phyloP scores from a whole-genome alignment of 257 asterid species.

The Echium plantagineum region DNA sequence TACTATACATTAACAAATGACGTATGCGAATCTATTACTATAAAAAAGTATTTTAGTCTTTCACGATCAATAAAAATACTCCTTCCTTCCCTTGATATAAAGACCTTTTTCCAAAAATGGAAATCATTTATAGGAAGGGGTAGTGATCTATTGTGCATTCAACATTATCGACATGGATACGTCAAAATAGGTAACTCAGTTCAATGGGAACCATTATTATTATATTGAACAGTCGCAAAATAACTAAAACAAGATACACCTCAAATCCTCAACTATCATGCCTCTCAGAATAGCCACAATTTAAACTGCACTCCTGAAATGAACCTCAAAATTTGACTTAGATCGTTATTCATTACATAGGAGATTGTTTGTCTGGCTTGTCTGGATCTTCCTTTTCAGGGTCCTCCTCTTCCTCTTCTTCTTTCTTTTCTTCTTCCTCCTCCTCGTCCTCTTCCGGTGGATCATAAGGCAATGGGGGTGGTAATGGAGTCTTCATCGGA shows the following conservation, averaged over 20 bases:
- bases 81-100: too few species aligned
- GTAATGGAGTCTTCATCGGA: constrained; percentile 86
- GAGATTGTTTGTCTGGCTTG: constrained; percentile 25
- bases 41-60: too few species aligned
- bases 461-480: constrained; percentile 64
- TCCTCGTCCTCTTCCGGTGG: constrained; percentile 65
- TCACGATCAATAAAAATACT: too few species aligned
- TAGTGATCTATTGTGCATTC: too few species aligned
- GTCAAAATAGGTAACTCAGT: too few species aligned
- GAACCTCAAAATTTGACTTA: neutral
- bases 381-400: constrained; percentile 33
- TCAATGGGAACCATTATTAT: too few species aligned
- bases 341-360: neutral
- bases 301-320: neutral
- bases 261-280: neutral
- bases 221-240: too few species aligned
- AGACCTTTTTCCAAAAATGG: too few species aligned
- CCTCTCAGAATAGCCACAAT: neutral
- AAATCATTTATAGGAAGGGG: too few species aligned
- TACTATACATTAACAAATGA: too few species aligned
- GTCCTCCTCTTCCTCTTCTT: constrained; percentile 52
- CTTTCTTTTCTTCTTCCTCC: constrained; percentile 50
- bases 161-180: too few species aligned
- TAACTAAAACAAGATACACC: neutral
- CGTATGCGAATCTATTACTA: too few species aligned